These are phyloP conservation scores for Claviceps monticola DNA, from an alignment of 2,329 filamentous ascomycete species.

Conservation along the genomic window DNA sequence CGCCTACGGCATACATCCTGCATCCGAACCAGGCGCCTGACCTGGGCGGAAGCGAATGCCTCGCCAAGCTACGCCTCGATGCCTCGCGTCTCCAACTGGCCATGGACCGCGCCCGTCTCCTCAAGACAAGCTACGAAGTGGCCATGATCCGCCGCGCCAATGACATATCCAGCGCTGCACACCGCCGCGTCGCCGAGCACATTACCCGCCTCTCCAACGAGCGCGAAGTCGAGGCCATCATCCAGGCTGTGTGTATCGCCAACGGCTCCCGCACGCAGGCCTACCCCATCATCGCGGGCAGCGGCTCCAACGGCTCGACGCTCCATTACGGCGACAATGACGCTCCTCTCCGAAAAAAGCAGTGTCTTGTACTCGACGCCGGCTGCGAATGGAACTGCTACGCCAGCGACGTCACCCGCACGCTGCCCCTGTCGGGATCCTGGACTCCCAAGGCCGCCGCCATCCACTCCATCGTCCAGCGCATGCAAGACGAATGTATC, in stretches of 20 bases:
- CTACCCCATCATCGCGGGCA: conserved; percentile 79
- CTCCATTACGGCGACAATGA: conserved; percentile 81
- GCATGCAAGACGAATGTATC: conserved; percentile 71
- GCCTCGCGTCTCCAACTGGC: conserved; percentile 44
- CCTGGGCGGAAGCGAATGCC: neutral
- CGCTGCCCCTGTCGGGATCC: conserved; percentile 59
- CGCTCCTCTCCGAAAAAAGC: conserved; percentile 50
- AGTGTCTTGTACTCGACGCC: conserved; percentile 74
- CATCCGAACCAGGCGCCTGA: conserved; percentile 29
- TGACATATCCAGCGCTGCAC: conserved; percentile 62
- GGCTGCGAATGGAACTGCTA: conserved; percentile 78
- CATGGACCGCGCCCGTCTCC: conserved; percentile 66
- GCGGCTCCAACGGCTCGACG: conserved; percentile 68
- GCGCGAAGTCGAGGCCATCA: conserved; percentile 68
- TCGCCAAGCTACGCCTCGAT: conserved; percentile 29
- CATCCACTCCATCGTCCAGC: conserved; percentile 64
- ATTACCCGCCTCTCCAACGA: conserved; percentile 58
- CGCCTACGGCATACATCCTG: conserved; percentile 29
- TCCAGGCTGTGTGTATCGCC: conserved; percentile 57
- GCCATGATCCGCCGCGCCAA: conserved; percentile 71
- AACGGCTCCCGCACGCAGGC: conserved; percentile 64
- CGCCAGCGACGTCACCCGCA: conserved; percentile 80
- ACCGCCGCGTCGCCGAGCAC: conserved; percentile 54
- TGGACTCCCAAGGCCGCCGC: conserved; percentile 56
- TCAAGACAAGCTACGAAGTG: conserved; percentile 80